Evolutionary conservation across 331 rosid species (phyloP).

Genomic region (Erythrophleum ivorense): DNA sequence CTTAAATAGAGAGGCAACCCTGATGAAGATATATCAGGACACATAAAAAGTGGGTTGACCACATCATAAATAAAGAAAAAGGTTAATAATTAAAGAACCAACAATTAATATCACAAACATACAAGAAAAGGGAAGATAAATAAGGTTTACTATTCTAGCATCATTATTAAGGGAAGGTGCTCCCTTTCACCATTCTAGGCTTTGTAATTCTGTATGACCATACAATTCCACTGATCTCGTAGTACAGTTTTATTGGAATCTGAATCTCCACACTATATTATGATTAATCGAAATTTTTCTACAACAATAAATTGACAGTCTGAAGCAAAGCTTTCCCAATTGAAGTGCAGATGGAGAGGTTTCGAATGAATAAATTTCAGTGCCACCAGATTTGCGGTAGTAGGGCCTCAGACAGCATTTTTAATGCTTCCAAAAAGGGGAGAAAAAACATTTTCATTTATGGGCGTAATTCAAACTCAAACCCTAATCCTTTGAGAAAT

Average conservation of each 20-base stretch:
- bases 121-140: neutral
- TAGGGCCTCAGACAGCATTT: slow-evolving; percentile 10
- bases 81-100: neutral
- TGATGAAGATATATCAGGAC: neutral
- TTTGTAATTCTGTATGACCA: neutral
- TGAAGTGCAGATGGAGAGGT: neutral
- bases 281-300: neutral
- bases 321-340: neutral
- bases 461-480: neutral
- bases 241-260: neutral
- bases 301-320: neutral
- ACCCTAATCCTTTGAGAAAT: slow-evolving; percentile 1
- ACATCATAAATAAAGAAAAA: slow-evolving; percentile 9
- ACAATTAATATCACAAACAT: slow-evolving; percentile 18
- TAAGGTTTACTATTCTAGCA: neutral
- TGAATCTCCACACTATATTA: neutral
- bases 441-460: neutral
- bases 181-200: neutral
- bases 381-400: neutral
- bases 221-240: neutral
- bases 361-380: neutral
- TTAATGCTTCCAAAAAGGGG: neutral
- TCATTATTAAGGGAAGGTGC: slow-evolving; percentile 4
- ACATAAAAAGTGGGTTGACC: slow-evolving; percentile 18
- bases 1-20: neutral